Evolutionary conservation across 805 yeast genomes (phyloP), one percentile per base, ranked within the genome.

Genomic region (Hyphopichia homilentoma): DNA sequence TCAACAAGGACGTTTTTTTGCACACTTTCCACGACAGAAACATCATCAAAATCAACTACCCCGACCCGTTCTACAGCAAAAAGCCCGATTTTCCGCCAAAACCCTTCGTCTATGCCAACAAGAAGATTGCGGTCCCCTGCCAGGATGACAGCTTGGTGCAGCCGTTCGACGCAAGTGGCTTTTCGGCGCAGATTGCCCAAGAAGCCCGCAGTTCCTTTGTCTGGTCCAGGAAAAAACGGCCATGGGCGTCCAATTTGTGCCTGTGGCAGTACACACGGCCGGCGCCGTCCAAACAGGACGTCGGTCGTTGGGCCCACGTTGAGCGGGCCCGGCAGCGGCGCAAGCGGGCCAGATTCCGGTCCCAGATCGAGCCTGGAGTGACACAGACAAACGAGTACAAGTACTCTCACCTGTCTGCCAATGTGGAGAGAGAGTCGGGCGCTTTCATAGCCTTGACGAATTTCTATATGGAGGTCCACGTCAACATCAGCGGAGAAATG

Each of bases 391-490:
- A 56, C 21, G 59, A 58, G 24, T 64, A 54, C 32, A 64, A 59
- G 17, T 66, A 53, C 40, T 70, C 75, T 27, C 69, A 59, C 28
- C 40, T 48, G 22, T 44, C 59, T 3, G 46, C 44, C 7, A 59
- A 52, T 40, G 62, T 55, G 22, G 51, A 47, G 25, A 54, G 62
- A 43, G 56, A 48, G 34, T 67, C 67, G 4, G 65, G 48, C 35
- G 68, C 60, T 2, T 73, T 63, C 38, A 67, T 65, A 30, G 60
- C 70, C 16, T 47, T 88, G 47, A 67, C 81, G 0, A 65, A 77
- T n/a, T 56, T 88, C 21, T 62, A 73, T 5, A 41, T 86, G 34
- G 97, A 90, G 47, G 50, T 86, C 0, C 89, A 81, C 54, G 78
- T 74, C 0, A 71, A 71, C 27, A 72, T 82, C 0, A 63, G 57